Evolutionary conservation across 164 flowering plant genomes (phyloP).

Genomic region (Stephania cephalantha): DNA sequence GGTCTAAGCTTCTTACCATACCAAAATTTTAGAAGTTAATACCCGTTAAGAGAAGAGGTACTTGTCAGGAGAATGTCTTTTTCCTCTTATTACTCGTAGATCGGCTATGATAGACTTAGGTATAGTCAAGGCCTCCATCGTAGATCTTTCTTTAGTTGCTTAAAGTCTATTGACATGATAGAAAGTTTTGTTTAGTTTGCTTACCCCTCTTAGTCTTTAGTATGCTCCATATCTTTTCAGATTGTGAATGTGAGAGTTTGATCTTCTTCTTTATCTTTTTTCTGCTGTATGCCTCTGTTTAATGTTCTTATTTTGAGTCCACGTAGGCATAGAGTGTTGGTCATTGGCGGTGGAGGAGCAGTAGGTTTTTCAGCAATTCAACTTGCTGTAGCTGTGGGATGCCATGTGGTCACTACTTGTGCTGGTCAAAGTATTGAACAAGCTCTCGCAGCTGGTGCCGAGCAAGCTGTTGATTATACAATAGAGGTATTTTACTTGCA

Average conservation of each 20-base stretch:
- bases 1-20: too few species aligned
- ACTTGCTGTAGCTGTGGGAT: conserved; percentile 75
- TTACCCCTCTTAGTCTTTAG: not conserved
- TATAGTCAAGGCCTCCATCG: too few species aligned
- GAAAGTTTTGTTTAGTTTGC: too few species aligned
- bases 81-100: too few species aligned
- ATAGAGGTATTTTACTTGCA: conserved; percentile 45
- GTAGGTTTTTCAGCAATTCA: conserved; percentile 95
- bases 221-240: not conserved
- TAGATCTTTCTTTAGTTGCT: too few species aligned
- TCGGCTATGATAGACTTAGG: too few species aligned
- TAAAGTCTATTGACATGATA: too few species aligned
- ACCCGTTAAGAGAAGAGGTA: too few species aligned
- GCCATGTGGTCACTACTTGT: conserved; percentile 79
- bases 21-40: too few species aligned
- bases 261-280: not conserved
- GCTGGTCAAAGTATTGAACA: conserved; percentile 64
- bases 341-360: conserved; percentile 96
- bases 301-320: not conserved
- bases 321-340: conserved; percentile 72
- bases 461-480: conserved; percentile 83
- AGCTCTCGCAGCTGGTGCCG: conserved; percentile 72
- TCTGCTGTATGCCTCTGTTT: not conserved
- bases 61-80: too few species aligned
- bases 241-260: not conserved